Percentiles rank a stretch among this genome's conserved stretches.
These are phyloP conservation scores for Sugiyamaella grinbergsii DNA, from an alignment of 1,139 yeast species.

Conservation along the genomic window DNA sequence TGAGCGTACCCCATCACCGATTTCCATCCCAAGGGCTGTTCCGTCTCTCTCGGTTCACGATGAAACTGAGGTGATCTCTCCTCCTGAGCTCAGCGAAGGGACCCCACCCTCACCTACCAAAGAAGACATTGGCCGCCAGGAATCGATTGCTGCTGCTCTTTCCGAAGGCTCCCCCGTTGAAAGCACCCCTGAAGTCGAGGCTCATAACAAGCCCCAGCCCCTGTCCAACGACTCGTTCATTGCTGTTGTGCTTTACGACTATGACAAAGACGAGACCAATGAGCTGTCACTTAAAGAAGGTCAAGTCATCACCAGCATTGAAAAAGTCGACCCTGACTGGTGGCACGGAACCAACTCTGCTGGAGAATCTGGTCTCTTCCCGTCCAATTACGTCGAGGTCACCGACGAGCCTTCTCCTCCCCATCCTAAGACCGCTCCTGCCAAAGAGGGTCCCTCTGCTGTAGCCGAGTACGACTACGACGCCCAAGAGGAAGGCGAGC, in stretches of 20 bases:
- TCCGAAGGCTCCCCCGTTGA: constrained; percentile 26
- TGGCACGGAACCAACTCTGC: constrained; percentile 69
- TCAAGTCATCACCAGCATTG: constrained; percentile 63
- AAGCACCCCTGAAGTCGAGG: constrained; percentile 10
- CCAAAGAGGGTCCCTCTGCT: constrained; percentile 53
- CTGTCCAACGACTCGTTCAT: constrained; percentile 30
- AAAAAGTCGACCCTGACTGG: constrained; percentile 77
- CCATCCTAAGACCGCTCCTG: constrained; percentile 36
- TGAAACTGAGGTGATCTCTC: constrained; percentile 23
- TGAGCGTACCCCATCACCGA: constrained; percentile 18
- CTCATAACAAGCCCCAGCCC: constrained; percentile 29
- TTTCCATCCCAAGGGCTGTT: constrained; percentile 20
- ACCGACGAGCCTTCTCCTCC: constrained; percentile 39
- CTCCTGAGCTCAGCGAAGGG: constrained; percentile 25
- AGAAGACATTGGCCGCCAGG: constrained; percentile 22
- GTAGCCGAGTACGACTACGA: constrained; percentile 84
- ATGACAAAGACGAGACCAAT: constrained; percentile 74
- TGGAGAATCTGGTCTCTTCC: constrained; percentile 74
- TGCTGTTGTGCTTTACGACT: constrained; percentile 64
- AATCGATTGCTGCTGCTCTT: constrained; percentile 26
- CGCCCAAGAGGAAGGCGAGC: constrained; percentile 88
- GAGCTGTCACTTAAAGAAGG: constrained; percentile 69
- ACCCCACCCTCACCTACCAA: constrained; percentile 21
- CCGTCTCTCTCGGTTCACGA: constrained; percentile 25
- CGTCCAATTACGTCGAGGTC: constrained; percentile 65